Evolutionary conservation across 78 protist genomes (phyloP).

Genomic region (Polysphondylium violaceum): DNA sequence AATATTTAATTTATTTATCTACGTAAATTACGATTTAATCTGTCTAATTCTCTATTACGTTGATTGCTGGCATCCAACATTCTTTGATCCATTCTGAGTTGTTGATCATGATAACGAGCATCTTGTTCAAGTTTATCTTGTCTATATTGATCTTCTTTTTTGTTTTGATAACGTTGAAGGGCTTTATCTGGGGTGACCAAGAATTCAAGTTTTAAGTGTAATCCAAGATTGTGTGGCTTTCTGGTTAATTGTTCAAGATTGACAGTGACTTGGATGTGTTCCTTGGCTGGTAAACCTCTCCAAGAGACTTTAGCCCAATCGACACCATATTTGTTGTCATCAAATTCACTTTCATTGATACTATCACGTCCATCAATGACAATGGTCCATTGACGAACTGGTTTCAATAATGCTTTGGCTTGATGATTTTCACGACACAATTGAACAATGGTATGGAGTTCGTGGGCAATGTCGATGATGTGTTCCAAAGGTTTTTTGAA

Average conservation of each 20-base stretch:
- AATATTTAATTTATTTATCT: slow-evolving; percentile 1
- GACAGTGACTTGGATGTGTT: slow-evolving; percentile 31
- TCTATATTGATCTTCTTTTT: neutral
- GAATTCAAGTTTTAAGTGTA: slow-evolving; percentile 62
- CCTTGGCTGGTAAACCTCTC: slow-evolving; percentile 32
- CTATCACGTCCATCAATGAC: slow-evolving; percentile 21
- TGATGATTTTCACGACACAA: slow-evolving; percentile 50
- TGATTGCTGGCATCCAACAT: slow-evolving; percentile 4
- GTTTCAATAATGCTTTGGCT: slow-evolving; percentile 23
- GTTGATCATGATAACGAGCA: slow-evolving; percentile 18
- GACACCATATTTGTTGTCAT: slow-evolving; percentile 64
- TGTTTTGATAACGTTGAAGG: slow-evolving; percentile 30
- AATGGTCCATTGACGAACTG: slow-evolving; percentile 32
- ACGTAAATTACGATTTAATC: slow-evolving; percentile 40
- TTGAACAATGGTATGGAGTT: slow-evolving; percentile 42
- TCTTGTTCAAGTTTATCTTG: slow-evolving; percentile 12
- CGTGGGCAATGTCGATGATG: neutral
- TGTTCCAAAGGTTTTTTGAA: slow-evolving; percentile 13
- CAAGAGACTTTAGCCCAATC: slow-evolving; percentile 59
- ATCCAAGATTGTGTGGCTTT: slow-evolving; percentile 12
- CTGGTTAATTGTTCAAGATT: slow-evolving; percentile 21
- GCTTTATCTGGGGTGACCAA: slow-evolving; percentile 64
- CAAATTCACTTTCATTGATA: slow-evolving; percentile 53
- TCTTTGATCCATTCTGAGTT: slow-evolving; percentile 25
- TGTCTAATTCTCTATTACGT: slow-evolving; percentile 27